Evolutionary conservation across 208 protist species (phyloP), one percentile per base, ranked within the genome.

Genomic region (Leishmania lainsoni): DNA sequence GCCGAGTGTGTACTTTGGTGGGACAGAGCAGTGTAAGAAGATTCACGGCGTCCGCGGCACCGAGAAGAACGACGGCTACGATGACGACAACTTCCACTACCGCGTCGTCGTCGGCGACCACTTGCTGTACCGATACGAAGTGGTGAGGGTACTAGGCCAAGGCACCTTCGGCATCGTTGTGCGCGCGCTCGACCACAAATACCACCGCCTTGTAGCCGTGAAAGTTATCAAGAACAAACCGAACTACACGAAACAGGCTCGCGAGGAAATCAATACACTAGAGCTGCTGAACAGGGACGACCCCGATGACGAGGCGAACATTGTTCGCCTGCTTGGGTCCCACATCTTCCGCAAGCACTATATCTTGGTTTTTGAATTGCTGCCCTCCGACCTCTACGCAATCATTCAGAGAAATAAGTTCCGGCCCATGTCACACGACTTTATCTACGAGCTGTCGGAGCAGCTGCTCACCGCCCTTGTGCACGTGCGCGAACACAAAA

Each of bases 21-120:
- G 94, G 3, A 81, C 86, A 52, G 86, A 90, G 17, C 85, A 83
- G 58, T 85, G 87, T 70, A 79, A 75, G 29, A 97, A 97, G 79
- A 87, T 96, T 32, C 45, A 78, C 32, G 92, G 83, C n/a, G 81
- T 85, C 20, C 72, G 81, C 9, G 88, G 87, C 22, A 26, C 81
- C 20, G 79, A 83, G 20, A 76, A 79, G 68, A 98, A 98, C 81
- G 80, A 92, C 79, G 97, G 97, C n/a, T 99, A 94, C 81, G 98
- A 99, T 85, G 98, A 99, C 78, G 94, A 99, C 9, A 81, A 92
- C 22, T 96, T 96, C 73, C 96, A 99, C 81, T 99, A 99, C 84
- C 86, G 89, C 51, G 84, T 98, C 51, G 82, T 92, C 14, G 52
- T 94, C 22, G 90, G 97, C 75, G 98, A 99, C 83, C 98, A 99